Evolutionary conservation across 805 yeast species (phyloP).

Genomic region (Candida jianshihensis): DNA sequence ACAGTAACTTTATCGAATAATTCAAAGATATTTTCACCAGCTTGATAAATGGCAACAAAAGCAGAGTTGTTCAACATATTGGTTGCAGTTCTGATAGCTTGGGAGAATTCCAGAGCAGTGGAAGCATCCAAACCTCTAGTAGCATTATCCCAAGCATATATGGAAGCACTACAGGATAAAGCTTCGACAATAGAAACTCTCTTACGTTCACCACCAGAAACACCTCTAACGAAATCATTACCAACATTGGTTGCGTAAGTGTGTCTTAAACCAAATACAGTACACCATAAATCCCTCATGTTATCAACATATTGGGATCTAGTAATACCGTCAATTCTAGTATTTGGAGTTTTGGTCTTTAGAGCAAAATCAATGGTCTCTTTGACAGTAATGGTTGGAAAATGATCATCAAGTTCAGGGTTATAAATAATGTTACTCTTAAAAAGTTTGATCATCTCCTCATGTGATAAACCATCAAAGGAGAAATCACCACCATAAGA

Average conservation of each 20-base stretch:
- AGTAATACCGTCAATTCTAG: slow-evolving; percentile 43
- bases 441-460: slow-evolving; percentile 38
- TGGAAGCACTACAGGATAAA: slow-evolving; percentile 37
- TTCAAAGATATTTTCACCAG: slow-evolving; percentile 49
- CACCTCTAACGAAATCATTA: slow-evolving; percentile 59
- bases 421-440: slow-evolving; percentile 60
- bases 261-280: slow-evolving; percentile 44
- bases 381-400: slow-evolving; percentile 57
- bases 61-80: slow-evolving; percentile 43
- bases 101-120: slow-evolving; percentile 49
- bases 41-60: slow-evolving; percentile 54
- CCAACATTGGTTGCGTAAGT: slow-evolving; percentile 62
- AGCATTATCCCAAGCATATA: slow-evolving; percentile 55
- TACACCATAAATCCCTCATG: slow-evolving; percentile 45
- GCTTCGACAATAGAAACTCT: slow-evolving; percentile 73
- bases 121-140: slow-evolving; percentile 62
- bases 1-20: slow-evolving; percentile 47
- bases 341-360: slow-evolving; percentile 46
- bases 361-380: slow-evolving; percentile 53
- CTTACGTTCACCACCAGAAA: slow-evolving; percentile 71
- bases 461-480: slow-evolving; percentile 41
- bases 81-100: slow-evolving; percentile 48
- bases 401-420: slow-evolving; percentile 59
- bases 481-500: slow-evolving; percentile 39
- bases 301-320: slow-evolving; percentile 43